Evolutionary conservation across 2,329 filamentous ascomycete species (phyloP).

Genomic region (Pestalotiopsis fici): DNA sequence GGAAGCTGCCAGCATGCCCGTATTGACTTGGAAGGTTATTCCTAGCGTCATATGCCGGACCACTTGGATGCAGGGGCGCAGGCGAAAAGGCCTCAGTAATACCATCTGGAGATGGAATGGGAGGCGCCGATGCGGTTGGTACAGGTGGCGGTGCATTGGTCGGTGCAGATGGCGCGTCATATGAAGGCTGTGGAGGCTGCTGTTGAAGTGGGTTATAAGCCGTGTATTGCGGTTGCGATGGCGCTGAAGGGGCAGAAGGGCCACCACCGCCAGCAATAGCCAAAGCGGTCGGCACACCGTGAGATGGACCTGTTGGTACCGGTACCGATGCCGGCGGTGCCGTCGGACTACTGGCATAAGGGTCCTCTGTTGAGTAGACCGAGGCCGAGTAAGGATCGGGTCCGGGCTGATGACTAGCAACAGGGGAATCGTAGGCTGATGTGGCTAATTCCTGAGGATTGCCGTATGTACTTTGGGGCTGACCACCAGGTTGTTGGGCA

Average conservation of each 20-base stretch:
- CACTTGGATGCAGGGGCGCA: conserved; percentile 45
- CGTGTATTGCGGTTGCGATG: conserved; percentile 38
- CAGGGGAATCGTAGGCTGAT: conserved; percentile 74
- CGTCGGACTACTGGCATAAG: conserved; percentile 28
- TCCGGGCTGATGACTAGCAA: conserved; percentile 53
- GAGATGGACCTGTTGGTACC: conserved; percentile 21
- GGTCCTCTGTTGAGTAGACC: conserved; percentile 50
- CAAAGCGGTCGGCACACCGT: conserved; percentile 24
- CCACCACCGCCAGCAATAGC: conserved; percentile 17
- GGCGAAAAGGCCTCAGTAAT: conserved; percentile 34
- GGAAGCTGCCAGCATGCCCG: neutral
- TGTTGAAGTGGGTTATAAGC: conserved; percentile 31
- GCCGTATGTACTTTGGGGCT: conserved; percentile 68
- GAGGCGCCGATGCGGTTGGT: conserved; percentile 39
- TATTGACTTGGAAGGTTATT: conserved; percentile 51
- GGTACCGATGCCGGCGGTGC: conserved; percentile 30
- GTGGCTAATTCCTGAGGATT: conserved; percentile 78
- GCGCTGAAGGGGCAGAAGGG: conserved; percentile 22
- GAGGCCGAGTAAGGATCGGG: conserved; percentile 47
- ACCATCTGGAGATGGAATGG: conserved; percentile 36
- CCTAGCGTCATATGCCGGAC: conserved; percentile 48
- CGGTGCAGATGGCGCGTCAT: conserved; percentile 24
- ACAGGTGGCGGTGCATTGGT: conserved; percentile 30
- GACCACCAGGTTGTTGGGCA: conserved; percentile 46
- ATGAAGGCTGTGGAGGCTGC: conserved; percentile 28